phyloP scores from a whole-genome alignment of 768 basidiomycete species.

The Russula emetica region DNA sequence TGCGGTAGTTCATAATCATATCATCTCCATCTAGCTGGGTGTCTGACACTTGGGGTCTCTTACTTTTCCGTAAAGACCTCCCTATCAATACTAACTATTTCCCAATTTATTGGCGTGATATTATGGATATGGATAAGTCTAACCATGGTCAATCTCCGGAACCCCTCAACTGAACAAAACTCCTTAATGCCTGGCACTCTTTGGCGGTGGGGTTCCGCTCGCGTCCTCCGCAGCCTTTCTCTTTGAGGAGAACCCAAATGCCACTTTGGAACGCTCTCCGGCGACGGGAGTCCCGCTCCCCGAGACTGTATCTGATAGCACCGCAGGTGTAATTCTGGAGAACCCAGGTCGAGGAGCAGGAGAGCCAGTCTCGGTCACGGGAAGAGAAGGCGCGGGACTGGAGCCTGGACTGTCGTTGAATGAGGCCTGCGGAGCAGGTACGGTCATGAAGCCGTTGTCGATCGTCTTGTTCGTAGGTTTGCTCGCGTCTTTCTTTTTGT shows the following conservation, averaged over 20 bases:
- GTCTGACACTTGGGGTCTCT: background rate
- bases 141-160: background rate
- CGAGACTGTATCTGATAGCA: constrained; percentile 44
- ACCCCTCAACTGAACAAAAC: background rate
- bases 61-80: background rate
- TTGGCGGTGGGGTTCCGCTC: constrained; percentile 61
- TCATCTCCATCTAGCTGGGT: background rate
- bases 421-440: constrained; percentile 52
- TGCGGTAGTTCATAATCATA: constrained; percentile 9
- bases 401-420: constrained; percentile 37
- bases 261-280: constrained; percentile 67
- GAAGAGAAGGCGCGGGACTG: constrained; percentile 43
- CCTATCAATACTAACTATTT: background rate
- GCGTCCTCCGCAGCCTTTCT: constrained; percentile 73
- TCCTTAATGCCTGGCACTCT: constrained; percentile 37
- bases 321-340: constrained; percentile 64
- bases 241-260: constrained; percentile 74
- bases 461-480: constrained; percentile 48
- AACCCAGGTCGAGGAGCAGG: constrained; percentile 71
- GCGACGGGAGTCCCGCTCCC: constrained; percentile 52
- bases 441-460: constrained; percentile 66
- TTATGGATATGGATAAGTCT: constrained; percentile 17
- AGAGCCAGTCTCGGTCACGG: constrained; percentile 45
- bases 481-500: constrained; percentile 66
- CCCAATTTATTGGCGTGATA: constrained; percentile 4